These are phyloP conservation scores for Zasmidium angulare DNA, from an alignment of 2,329 filamentous ascomycete genomes.

Conservation along the genomic window DNA sequence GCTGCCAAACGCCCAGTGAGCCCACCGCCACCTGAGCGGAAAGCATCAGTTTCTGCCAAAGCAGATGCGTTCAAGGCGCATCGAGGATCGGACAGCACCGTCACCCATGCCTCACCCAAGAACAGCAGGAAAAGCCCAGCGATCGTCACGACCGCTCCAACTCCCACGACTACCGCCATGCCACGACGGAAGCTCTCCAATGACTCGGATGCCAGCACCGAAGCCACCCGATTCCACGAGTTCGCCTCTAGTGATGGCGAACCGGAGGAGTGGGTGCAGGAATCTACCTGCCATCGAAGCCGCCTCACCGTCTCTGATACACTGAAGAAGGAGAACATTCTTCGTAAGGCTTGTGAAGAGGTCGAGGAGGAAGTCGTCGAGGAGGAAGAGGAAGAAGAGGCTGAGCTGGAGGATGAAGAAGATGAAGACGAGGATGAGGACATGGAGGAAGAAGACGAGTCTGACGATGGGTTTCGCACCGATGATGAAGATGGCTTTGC, in stretches of 20 bases:
- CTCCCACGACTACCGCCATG: constrained; percentile 33
- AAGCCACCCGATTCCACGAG: constrained; percentile 73
- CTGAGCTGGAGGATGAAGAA: constrained; percentile 51
- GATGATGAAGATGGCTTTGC: constrained; percentile 75
- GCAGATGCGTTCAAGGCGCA: constrained; percentile 32
- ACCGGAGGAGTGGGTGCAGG: constrained; percentile 89
- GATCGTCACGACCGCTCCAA: constrained; percentile 15
- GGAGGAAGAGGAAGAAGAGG: constrained; percentile 54
- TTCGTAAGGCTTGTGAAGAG: constrained; percentile 82
- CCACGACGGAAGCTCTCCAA: constrained; percentile 28
- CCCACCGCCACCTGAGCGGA: constrained; percentile 40
- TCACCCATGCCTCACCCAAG: constrained; percentile 50
- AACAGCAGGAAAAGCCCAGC: constrained; percentile 40
- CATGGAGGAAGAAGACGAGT: constrained; percentile 58
- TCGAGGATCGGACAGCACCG: constrained; percentile 52
- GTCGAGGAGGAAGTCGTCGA: constrained; percentile 83
- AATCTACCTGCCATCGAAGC: constrained; percentile 60
- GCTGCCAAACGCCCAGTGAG: constrained; percentile 37
- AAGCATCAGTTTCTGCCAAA: constrained; percentile 9
- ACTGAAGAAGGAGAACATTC: constrained; percentile 82
- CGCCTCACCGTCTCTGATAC: constrained; percentile 89
- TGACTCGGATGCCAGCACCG: constrained; percentile 48
- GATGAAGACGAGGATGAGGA: constrained; percentile 60
- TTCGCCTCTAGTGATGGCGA: constrained; percentile 81
- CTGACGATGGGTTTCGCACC: constrained; percentile 72